phyloP scores from a whole-genome alignment of 768 basidiomycete genomes.

The Suillus ampliporus region DNA sequence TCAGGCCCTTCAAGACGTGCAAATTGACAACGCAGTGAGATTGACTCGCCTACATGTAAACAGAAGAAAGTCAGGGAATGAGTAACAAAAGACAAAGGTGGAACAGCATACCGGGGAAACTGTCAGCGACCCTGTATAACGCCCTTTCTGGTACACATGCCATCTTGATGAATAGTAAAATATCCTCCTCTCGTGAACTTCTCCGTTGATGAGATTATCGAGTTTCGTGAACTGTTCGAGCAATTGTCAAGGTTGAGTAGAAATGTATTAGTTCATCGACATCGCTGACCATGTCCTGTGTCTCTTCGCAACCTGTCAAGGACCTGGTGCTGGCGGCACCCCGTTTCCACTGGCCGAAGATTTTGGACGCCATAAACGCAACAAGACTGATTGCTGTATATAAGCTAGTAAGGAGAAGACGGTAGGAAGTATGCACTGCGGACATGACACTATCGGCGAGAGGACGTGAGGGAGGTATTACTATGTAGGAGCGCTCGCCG shows the following conservation, averaged over 20 bases:
- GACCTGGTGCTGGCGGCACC: background rate
- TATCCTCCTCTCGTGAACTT: background rate
- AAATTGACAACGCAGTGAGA: background rate
- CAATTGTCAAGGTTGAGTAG: background rate
- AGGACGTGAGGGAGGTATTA: background rate
- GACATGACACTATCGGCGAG: background rate
- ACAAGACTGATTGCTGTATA: background rate
- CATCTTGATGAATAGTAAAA: background rate
- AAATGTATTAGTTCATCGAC: background rate
- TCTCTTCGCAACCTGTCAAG: background rate
- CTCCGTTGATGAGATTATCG: background rate
- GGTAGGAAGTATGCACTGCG: background rate
- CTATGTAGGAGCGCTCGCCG: background rate
- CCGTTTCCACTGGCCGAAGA: background rate
- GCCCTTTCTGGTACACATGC: constrained; percentile 4
- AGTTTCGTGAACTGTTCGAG: background rate
- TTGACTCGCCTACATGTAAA: background rate
- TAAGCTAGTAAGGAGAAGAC: background rate
- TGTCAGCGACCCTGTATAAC: background rate
- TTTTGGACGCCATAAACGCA: background rate
- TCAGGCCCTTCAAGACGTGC: background rate
- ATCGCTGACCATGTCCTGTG: background rate
- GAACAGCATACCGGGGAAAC: background rate
- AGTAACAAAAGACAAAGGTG: background rate
- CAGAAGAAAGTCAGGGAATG: background rate